Evolutionary conservation across 2,329 filamentous ascomycete species (phyloP).

Genomic region (Penicillium sp.): DNA sequence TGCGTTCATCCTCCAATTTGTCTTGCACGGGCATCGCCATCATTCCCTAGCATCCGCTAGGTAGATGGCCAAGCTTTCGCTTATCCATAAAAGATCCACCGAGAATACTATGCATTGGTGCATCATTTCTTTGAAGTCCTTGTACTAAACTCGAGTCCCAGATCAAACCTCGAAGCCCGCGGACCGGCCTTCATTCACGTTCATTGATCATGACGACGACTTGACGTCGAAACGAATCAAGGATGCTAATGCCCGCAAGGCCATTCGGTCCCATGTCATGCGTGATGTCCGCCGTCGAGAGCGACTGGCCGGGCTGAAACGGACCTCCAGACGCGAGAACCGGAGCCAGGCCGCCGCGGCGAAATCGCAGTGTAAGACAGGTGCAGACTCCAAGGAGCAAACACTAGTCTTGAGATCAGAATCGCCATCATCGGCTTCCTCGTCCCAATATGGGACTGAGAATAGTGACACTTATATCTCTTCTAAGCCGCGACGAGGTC

Average conservation of each 20-base stretch:
- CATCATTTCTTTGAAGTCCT: neutral
- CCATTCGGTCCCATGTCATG: slow-evolving; percentile 48
- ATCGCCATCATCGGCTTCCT: slow-evolving; percentile 15
- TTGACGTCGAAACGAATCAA: slow-evolving; percentile 41
- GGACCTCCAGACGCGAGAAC: slow-evolving; percentile 34
- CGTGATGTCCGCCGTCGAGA: slow-evolving; percentile 45
- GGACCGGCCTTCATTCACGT: slow-evolving; percentile 40
- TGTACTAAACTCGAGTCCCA: slow-evolving; percentile 8
- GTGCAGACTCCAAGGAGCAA: slow-evolving; percentile 14
- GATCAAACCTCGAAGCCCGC: slow-evolving; percentile 22
- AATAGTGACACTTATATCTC: neutral
- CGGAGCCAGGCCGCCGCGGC: slow-evolving; percentile 12
- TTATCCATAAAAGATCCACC: neutral
- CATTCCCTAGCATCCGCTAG: neutral
- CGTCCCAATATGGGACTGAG: slow-evolving; percentile 3
- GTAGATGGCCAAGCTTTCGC: neutral
- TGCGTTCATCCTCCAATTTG: neutral
- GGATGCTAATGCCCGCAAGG: slow-evolving; percentile 41
- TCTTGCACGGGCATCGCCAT: neutral
- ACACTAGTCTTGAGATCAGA: slow-evolving; percentile 15
- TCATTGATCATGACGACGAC: slow-evolving; percentile 46
- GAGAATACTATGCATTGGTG: neutral
- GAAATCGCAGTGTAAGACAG: slow-evolving; percentile 9
- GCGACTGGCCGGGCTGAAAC: slow-evolving; percentile 40
- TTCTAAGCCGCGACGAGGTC: slow-evolving; percentile 14